Conservation (phyloP, 176 grass and related monocot genomes). For the Luzula sylvatica region DNA sequence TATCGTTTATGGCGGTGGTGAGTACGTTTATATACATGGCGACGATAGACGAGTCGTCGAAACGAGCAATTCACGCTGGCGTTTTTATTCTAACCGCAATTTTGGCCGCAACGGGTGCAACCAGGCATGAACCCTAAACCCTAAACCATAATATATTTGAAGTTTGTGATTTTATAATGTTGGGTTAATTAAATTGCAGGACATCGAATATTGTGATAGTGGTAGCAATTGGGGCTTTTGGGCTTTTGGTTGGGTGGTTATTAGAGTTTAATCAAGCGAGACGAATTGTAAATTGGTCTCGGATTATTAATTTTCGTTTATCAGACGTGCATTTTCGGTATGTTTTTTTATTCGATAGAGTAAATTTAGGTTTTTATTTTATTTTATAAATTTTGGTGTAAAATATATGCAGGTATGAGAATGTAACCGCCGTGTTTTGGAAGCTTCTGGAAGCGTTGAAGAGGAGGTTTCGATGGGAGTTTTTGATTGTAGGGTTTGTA, state of each 20-base stretch:
- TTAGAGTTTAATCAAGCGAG: conserved; percentile 62
- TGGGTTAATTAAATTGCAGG: conserved; percentile 24
- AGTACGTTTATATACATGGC: conserved; percentile 96
- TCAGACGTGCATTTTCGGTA: neutral
- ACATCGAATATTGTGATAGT: conserved; percentile 82
- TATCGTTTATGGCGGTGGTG: conserved; percentile 96
- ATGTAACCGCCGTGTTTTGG: conserved; percentile 32
- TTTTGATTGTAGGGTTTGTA: conserved; percentile 63
- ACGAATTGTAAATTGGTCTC: conserved; percentile 42
- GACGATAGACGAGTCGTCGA: conserved; percentile 78
- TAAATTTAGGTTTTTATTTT: neutral
- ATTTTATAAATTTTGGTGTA: neutral
- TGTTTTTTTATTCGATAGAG: neutral
- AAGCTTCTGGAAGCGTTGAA: conserved; percentile 51
- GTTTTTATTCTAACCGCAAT: conserved; percentile 89
- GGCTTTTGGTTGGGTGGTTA: conserved; percentile 74
- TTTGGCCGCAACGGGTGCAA: conserved; percentile 78
- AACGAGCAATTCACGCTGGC: conserved; percentile 71
- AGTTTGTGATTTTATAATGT: neutral
- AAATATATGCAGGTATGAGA: conserved; percentile 51
- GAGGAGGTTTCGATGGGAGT: conserved; percentile 68
- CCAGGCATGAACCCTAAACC: conserved; percentile 35
- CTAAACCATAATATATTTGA: neutral
- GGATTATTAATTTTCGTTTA: conserved; percentile 46
- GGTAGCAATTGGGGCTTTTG: conserved; percentile 73